phyloP scores from a whole-genome alignment of 768 basidiomycete species.

The Antrodiella citrinella region DNA sequence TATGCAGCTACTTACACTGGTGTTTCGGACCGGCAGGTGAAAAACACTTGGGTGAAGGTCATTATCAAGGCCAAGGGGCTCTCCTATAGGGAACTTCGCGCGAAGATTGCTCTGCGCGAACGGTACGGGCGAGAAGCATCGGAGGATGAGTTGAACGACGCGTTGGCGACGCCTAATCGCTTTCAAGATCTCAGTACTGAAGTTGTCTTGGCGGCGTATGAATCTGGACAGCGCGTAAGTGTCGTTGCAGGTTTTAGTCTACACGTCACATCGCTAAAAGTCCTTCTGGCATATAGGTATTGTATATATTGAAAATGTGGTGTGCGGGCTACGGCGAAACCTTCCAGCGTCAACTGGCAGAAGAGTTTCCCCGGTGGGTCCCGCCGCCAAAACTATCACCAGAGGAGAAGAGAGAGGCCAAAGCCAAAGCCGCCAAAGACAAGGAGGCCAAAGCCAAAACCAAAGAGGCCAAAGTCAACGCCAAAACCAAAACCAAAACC shows the following conservation, averaged over 20 bases:
- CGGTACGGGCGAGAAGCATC: conserved; percentile 4
- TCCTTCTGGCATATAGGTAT: neutral
- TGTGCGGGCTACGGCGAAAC: conserved; percentile 8
- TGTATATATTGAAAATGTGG: conserved; percentile 8
- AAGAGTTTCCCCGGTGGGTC: neutral
- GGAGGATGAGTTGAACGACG: conserved; percentile 3
- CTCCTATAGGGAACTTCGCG: neutral
- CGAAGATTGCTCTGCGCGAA: conserved; percentile 3
- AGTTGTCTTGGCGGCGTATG: conserved; percentile 2
- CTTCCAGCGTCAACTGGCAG: conserved; percentile 7
- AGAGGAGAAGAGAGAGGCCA: too few relatives aligned
- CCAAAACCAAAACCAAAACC: neutral
- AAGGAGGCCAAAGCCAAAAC: too few relatives aligned
- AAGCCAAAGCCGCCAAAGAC: too few relatives aligned
- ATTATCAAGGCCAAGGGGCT: neutral
- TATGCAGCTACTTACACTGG: too few relatives aligned
- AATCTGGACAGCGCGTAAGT: conserved; percentile 2
- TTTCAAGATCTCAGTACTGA: neutral
- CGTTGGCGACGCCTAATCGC: neutral
- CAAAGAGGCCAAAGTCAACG: too few relatives aligned
- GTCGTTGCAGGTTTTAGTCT: neutral
- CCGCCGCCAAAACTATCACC: too few relatives aligned
- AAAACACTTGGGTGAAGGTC: conserved; percentile 1
- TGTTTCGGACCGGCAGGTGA: too few relatives aligned
- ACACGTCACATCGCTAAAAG: neutral